Evolutionary conservation across 2,329 filamentous ascomycete genomes (phyloP).

Genomic region (Pezicula radicicola): DNA sequence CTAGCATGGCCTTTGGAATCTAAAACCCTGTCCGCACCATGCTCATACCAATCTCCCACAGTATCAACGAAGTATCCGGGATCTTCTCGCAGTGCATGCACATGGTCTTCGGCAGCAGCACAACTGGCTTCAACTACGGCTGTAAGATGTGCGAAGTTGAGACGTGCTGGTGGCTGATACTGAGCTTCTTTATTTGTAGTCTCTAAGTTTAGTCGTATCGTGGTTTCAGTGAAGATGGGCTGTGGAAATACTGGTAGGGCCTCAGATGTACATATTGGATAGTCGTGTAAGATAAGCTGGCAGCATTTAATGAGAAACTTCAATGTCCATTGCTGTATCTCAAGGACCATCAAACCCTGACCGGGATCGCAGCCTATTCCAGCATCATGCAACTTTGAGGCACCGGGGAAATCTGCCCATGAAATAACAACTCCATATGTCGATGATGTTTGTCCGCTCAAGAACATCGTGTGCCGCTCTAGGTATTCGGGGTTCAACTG

Average conservation of each 20-base stretch:
- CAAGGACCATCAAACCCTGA: constrained; percentile 45
- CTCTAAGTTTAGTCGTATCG: constrained; percentile 20
- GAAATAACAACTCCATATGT: constrained; percentile 31
- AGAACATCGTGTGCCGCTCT: constrained; percentile 29
- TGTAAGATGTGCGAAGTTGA: constrained; percentile 42
- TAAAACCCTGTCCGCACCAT: constrained; percentile 39
- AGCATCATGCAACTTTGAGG: constrained; percentile 27
- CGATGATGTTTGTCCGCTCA: constrained; percentile 26
- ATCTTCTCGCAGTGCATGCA: constrained; percentile 54
- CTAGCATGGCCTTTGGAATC: constrained; percentile 28
- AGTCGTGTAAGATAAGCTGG: constrained; percentile 39
- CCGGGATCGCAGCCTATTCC: constrained; percentile 37
- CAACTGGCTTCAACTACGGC: constrained; percentile 38
- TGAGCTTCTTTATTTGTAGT: constrained; percentile 44
- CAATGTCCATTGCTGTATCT: constrained; percentile 45
- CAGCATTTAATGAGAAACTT: constrained; percentile 46
- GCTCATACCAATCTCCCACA: constrained; percentile 39
- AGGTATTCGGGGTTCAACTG: constrained; percentile 21
- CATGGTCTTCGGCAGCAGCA: constrained; percentile 45
- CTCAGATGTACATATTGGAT: constrained; percentile 21
- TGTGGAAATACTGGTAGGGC: constrained; percentile 33
- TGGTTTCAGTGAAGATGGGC: neutral
- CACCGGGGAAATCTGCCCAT: constrained; percentile 31
- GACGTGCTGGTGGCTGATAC: constrained; percentile 42
- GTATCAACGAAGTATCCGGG: constrained; percentile 51